A percentile compares a stretch with the other conserved stretches of the same genome.
Conservation (phyloP, 352 stramenopile species). For the Thalassiosira tumida region DNA sequence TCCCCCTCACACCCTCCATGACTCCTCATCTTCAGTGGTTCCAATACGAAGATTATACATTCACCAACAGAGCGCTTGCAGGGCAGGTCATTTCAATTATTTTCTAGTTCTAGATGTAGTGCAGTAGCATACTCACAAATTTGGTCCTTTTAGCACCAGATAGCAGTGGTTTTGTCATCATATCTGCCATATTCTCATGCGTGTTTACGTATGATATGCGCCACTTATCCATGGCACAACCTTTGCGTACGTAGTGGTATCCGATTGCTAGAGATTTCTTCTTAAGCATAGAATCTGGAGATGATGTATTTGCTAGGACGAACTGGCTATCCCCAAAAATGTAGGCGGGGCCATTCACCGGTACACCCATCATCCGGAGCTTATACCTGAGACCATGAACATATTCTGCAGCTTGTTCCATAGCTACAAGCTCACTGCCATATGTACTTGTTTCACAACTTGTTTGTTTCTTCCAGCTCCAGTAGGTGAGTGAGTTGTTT, state of each 20-base stretch:
- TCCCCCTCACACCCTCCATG: too few relatives aligned
- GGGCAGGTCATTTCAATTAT: too few relatives aligned
- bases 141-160: conserved; percentile 46
- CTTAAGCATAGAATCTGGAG: conserved; percentile 48
- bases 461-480: conserved; percentile 6
- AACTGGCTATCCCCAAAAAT: conserved; percentile 64
- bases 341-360: conserved; percentile 46
- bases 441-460: conserved; percentile 18
- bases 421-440: conserved; percentile 35
- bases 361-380: conserved; percentile 68
- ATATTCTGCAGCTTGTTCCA: conserved; percentile 39
- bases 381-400: conserved; percentile 58
- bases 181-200: conserved; percentile 68
- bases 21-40: too few relatives aligned
- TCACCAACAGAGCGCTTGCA: too few relatives aligned
- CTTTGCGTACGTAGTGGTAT: conserved; percentile 69
- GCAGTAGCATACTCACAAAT: conserved; percentile 57
- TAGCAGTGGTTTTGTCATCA: conserved; percentile 73
- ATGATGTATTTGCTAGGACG: conserved; percentile 41
- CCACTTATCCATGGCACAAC: conserved; percentile 38
- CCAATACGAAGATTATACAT: too few relatives aligned
- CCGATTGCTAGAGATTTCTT: conserved; percentile 71
- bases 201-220: conserved; percentile 75
- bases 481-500: conserved; percentile 42
- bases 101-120: background rate